These are phyloP conservation scores for Cutaneotrichosporon sp. DNA, from an alignment of 1,284 basidiomycete species.

Conservation along the genomic window DNA sequence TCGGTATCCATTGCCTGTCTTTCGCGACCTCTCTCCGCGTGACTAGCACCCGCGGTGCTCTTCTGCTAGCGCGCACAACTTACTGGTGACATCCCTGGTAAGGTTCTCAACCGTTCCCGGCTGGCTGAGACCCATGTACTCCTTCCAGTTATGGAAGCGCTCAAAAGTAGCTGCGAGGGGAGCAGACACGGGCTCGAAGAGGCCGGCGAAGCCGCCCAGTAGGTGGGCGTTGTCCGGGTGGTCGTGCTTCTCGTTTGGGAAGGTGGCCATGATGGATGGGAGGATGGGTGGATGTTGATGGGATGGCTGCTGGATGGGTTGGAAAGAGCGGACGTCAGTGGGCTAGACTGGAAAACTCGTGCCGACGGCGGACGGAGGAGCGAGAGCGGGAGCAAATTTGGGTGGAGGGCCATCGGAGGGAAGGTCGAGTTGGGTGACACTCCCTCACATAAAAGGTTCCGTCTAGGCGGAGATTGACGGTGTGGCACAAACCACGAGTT, in stretches of 20 bases:
- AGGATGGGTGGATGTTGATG: not conserved
- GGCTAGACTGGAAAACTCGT: too few species aligned
- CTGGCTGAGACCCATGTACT: conserved; percentile 71
- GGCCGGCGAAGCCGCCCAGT: conserved; percentile 36
- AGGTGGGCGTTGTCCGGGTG: conserved; percentile 31
- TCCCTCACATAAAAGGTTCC: not conserved
- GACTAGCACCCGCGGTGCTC: not conserved
- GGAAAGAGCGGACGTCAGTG: too few species aligned
- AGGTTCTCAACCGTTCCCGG: conserved; percentile 87
- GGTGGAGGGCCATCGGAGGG: not conserved
- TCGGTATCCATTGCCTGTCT: too few species aligned
- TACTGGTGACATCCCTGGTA: conserved; percentile 83
- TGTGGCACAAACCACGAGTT: conserved; percentile 1
- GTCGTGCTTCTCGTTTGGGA: conserved; percentile 10
- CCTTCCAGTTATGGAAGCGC: conserved; percentile 73
- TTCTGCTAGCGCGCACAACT: conserved; percentile 29
- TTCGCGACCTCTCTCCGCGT: not conserved
- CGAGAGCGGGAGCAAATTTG: too few species aligned
- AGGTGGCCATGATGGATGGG: conserved; percentile 9
- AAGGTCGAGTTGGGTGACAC: too few species aligned
- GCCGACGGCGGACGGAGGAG: too few species aligned
- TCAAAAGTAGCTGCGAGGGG: conserved; percentile 64
- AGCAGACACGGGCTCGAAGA: conserved; percentile 42
- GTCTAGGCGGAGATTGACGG: not conserved
- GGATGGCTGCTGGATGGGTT: not conserved